A percentile compares a stretch with the other conserved stretches of the same genome.
Conservation (phyloP, 225 moss, liverwort and hornwort species). For the Pseudoscleropodium purum region DNA sequence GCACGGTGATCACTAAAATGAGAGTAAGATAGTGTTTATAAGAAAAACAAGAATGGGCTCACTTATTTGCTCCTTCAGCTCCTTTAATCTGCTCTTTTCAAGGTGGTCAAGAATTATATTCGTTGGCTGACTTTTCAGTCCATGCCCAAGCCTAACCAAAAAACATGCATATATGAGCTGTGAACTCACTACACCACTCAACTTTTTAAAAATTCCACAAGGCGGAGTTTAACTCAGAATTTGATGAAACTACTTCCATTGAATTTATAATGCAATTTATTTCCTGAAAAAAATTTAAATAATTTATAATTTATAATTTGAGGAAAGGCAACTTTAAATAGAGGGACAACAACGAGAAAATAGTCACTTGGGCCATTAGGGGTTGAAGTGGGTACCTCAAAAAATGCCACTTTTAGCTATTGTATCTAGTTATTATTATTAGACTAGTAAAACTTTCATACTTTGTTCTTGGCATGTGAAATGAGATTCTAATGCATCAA, state of each 20-base stretch:
- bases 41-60: too few species aligned
- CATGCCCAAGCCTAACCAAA: not conserved
- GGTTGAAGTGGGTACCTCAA: accelerated
- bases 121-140: not conserved
- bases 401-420: accelerated
- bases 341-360: accelerated
- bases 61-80: not conserved
- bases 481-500: not conserved
- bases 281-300: too few species aligned
- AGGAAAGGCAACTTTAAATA: accelerated
- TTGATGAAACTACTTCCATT: not conserved
- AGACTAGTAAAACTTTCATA: accelerated
- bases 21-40: too few species aligned
- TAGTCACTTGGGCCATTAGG: not conserved
- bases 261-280: not conserved
- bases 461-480: not conserved
- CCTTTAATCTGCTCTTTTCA: not conserved
- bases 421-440: not conserved
- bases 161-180: not conserved
- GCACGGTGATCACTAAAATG: too few species aligned
- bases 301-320: not conserved
- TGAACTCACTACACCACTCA: not conserved
- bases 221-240: not conserved
- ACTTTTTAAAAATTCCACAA: not conserved
- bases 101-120: too few species aligned